Percentiles rank a stretch among this genome's conserved stretches.
Conservation (phyloP, 129 eudicot species). For the Silybum marianum region DNA sequence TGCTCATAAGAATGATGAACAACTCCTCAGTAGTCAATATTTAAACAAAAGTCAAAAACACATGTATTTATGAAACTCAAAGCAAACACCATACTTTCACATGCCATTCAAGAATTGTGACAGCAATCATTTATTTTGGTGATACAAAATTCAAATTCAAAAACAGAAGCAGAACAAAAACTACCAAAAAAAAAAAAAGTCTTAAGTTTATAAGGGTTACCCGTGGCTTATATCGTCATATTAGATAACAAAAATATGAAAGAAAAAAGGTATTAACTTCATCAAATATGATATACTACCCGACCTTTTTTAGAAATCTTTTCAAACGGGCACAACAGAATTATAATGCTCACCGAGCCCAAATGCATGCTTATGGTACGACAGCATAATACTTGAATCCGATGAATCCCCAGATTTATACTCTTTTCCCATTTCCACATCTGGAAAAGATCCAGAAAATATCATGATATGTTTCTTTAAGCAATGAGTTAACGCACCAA, state of each 20-base stretch:
- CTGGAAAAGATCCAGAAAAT: conserved; percentile 92
- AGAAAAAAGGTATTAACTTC: conserved; percentile 21
- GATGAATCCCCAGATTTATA: conserved; percentile 56
- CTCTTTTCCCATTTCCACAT: conserved; percentile 99
- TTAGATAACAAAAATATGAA: conserved; percentile 8
- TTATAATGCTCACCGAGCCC: conserved; percentile 99
- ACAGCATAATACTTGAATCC: conserved; percentile 64
- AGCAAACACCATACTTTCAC: conserved; percentile 26
- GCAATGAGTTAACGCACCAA: conserved; percentile 77
- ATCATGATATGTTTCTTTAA: conserved; percentile 82
- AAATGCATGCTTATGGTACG: conserved; percentile 93
- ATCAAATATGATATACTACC: conserved; percentile 9
- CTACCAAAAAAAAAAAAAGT: conserved; percentile 3
- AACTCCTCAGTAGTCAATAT: neutral
- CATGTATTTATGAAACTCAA: conserved; percentile 16
- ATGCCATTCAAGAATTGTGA: conserved; percentile 18
- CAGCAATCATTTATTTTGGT: conserved; percentile 22
- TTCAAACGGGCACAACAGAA: conserved; percentile 61
- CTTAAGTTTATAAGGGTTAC: conserved; percentile 6
- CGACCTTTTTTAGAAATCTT: neutral
- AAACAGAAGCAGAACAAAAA: conserved; percentile 9
- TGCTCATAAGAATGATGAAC: neutral
- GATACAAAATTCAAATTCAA: conserved; percentile 17
- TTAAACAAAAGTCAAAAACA: neutral
- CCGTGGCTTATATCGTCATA: conserved; percentile 16